Evolutionary conservation across 768 basidiomycete genomes (phyloP), one percentile per base, ranked within the genome.

Genomic region (Sporobolomyces roseus): DNA sequence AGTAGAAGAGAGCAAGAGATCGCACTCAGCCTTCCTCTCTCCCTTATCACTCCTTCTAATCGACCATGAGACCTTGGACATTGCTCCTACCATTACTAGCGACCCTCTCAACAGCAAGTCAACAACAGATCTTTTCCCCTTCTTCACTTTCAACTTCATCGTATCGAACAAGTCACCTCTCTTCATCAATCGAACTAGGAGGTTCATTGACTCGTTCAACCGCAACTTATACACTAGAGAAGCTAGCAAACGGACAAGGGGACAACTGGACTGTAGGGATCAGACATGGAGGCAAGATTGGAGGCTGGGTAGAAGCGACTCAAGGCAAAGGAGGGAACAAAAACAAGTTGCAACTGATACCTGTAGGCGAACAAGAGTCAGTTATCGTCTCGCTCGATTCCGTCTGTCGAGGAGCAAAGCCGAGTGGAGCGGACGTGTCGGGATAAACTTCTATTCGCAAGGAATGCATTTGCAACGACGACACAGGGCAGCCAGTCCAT

Each of bases 121-220:
- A 32, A 33, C 60, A 55, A 21, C 9, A 49, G 17, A n/a, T n/a
- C n/a, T n/a, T n/a, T n/a, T n/a, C n/a, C n/a, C 27, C 14, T 23
- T 61, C 49, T 35, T 10, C 59, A 21, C 25, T 19, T 23, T 21
- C 38, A 14, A 21, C 38, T 27, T 56, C 67, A 1, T 32, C 61
- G 33, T 71, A 51, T 55, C 6, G 9, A 1, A 61, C 65, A 65
- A 90, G 88, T 27, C 90, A 88, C 70, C 84, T 98, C 68, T 89
- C 93, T 36, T 88, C 91, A 75, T 87, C 89, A 8, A 82, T 92
- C 66, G 93, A 96, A 75, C 88, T 96, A 29, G 91, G 88, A 41
- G 93, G 93, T 59, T 83, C 93, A 25, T 83, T 91, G 29, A 88
- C 91, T 63, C 87, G 88, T 81, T 85, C 93, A 82, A 89, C 86